phyloP scores from a whole-genome alignment of 441 rosid genomes.

The Rhodomyrtus psidioides region DNA sequence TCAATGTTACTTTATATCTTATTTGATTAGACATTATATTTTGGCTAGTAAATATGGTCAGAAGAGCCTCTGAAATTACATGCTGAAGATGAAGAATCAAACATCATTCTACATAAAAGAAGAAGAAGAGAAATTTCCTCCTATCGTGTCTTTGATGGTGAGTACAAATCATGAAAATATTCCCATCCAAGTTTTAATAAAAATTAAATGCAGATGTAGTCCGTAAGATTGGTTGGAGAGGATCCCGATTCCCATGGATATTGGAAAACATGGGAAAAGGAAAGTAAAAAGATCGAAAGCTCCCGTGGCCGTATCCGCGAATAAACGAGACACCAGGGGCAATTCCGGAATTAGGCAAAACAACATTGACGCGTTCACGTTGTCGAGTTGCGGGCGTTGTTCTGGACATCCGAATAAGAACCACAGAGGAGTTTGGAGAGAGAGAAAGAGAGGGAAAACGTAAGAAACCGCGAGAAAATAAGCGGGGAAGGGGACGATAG shows the following conservation, averaged over 20 bases:
- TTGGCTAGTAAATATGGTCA: background rate
- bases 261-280: background rate
- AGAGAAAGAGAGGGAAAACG: conserved; percentile 13
- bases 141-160: background rate
- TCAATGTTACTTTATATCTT: background rate
- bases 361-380: conserved; percentile 26
- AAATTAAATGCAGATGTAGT: background rate
- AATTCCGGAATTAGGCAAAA: background rate
- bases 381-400: conserved; percentile 8
- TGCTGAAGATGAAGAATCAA: background rate
- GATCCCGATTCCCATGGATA: background rate
- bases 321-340: background rate
- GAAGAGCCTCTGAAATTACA: background rate
- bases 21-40: no score
- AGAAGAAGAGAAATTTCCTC: background rate
- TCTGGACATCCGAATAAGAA: conserved; percentile 4
- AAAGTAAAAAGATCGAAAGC: background rate
- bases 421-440: background rate
- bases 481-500: conserved; percentile 1
- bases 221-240: background rate
- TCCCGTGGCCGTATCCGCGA: background rate
- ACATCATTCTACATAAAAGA: background rate
- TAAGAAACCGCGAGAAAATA: conserved; percentile 10
- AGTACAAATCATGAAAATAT: background rate
- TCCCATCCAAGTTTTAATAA: background rate